Percentiles rank a stretch among this genome's conserved stretches.
Evolutionary conservation across 139 green algal genomes (phyloP).

Genomic region (Chlorella sp.): DNA sequence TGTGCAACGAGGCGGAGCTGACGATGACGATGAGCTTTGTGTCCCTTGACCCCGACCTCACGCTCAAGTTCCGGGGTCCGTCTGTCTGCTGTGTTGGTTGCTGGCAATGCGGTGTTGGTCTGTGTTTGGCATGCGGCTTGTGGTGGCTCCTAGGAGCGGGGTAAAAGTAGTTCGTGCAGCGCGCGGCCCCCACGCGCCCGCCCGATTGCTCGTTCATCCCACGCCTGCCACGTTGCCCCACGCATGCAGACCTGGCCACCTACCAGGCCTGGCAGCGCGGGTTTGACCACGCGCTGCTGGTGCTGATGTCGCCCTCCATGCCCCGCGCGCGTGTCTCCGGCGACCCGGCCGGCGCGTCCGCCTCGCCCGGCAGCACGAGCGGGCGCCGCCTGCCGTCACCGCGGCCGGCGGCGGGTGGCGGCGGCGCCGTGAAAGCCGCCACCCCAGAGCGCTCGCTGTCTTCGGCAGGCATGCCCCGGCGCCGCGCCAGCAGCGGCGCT

Average conservation of each 20-base stretch:
- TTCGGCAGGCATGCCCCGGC: too few relatives aligned
- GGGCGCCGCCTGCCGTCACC: too few relatives aligned
- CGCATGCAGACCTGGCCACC: conserved; percentile 5
- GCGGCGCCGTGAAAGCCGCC: too few relatives aligned
- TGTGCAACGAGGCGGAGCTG: background rate
- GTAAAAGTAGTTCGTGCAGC: too few relatives aligned
- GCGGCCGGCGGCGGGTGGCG: too few relatives aligned
- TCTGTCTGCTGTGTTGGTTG: background rate
- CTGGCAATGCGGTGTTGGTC: background rate
- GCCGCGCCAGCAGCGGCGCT: too few relatives aligned
- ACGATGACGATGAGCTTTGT: conserved; percentile 32
- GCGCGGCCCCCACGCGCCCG: too few relatives aligned
- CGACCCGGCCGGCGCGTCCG: too few relatives aligned
- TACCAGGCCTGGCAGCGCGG: conserved; percentile 29
- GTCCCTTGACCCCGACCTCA: conserved; percentile 29
- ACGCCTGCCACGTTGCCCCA: background rate
- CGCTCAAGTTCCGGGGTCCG: conserved; percentile 26
- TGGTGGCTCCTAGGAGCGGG: background rate
- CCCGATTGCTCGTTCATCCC: background rate
- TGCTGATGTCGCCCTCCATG: conserved; percentile 17
- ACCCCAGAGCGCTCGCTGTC: too few relatives aligned
- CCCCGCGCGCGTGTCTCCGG: too few relatives aligned
- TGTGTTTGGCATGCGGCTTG: background rate
- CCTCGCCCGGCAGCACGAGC: too few relatives aligned
- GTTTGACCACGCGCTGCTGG: conserved; percentile 23